Evolutionary conservation across 768 basidiomycete species (phyloP), one percentile per base, ranked within the genome.

Genomic region (Suillus spraguei): DNA sequence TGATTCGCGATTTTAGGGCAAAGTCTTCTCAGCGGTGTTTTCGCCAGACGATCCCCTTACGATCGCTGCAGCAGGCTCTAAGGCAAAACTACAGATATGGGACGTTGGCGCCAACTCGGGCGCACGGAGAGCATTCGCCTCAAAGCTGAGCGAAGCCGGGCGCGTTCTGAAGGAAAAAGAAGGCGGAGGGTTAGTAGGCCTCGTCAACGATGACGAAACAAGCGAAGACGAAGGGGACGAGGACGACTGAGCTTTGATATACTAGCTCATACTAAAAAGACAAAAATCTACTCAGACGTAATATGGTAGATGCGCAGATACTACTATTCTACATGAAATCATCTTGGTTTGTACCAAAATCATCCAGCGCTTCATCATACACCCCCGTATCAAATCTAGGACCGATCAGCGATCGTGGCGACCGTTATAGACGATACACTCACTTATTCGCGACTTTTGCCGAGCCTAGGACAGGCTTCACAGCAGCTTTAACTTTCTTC

Each of bases 41-140:
- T 98, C 95, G 7, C 97, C 97, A 0, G 97, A 99, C 72, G 92
- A 96, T 70, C 91, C 95, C 2, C 86, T 98, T 59, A 97, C 93
- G 9, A 76, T 99, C 54, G 97, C 96, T 3, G 95, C 95, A 4
- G 97, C 92, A 36, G 97, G 97, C 14, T 96, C 94, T 3, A 92
- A 94, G 71, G 97, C 94, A 1, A 95, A 91, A 72, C 76, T 99
- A 7, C 97, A 99, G 74, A 82, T 99, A 17, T 99, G 97, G 97
- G 97, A 99, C 70, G 84, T 97, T 46, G 92, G 88, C 11, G 85
- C 92, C 5, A 98, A 93, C 72, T 77, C 82, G 20, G 92, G 92
- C 32, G 93, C 87, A 11, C 82, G 95, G 55, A 93, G 92, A 71
- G 89, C 89, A 0, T 95, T 99, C 61, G 89, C 87, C 0, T 77